A percentile compares a stretch with the other conserved stretches of the same genome.
Evolutionary conservation across 305 asterid genomes (phyloP).

Genomic region (Coffea humblotiana): DNA sequence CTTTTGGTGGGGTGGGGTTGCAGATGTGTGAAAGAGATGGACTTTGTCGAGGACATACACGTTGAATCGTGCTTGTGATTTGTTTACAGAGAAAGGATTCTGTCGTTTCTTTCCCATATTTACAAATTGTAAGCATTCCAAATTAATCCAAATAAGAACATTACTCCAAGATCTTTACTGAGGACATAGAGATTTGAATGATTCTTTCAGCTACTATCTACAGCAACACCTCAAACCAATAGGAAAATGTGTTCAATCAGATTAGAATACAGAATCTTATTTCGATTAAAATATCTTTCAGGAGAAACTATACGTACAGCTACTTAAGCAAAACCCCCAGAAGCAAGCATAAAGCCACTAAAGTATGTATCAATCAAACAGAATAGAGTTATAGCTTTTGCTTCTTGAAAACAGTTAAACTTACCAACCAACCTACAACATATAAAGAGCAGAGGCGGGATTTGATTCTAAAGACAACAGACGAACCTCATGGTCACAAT

Average conservation of each 20-base stretch:
- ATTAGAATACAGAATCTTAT: neutral
- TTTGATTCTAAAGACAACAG: neutral
- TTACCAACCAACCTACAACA: no score
- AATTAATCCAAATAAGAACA: neutral
- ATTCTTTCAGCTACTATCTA: neutral
- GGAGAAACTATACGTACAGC: neutral
- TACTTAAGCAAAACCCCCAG: neutral
- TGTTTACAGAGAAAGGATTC: neutral
- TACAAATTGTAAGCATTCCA: no score
- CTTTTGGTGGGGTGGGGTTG: neutral
- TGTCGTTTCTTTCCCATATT: neutral
- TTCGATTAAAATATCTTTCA: neutral
- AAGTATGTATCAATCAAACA: neutral
- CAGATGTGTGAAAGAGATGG: neutral
- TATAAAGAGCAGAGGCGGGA: neutral
- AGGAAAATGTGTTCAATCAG: neutral
- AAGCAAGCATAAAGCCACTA: neutral
- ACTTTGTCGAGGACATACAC: neutral
- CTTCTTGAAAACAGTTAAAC: neutral
- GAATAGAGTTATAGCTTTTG: neutral
- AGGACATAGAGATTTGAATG: neutral
- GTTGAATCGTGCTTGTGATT: neutral
- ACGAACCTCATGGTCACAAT: slow-evolving; percentile 90
- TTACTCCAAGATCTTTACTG: neutral
- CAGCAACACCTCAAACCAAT: neutral